A percentile compares a stretch with the other conserved stretches of the same genome.
These are phyloP conservation scores for Protoeuglena noctilucae DNA, from an alignment of 139 green algal genomes.

Conservation along the genomic window DNA sequence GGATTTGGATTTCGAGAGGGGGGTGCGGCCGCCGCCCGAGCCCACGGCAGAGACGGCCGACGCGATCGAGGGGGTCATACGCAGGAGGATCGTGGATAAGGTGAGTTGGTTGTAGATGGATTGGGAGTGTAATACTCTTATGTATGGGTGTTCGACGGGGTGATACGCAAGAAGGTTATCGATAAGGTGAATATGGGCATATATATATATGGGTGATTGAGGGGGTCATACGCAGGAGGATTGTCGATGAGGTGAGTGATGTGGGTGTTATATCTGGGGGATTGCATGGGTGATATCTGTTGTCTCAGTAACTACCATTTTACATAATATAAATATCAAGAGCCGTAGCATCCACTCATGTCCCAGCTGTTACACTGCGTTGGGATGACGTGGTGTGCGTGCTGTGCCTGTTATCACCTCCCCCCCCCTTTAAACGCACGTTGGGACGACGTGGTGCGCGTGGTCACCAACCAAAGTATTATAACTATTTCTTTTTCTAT, in stretches of 20 bases:
- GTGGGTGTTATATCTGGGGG: too few species aligned
- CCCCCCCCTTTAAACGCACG: conserved; percentile 8
- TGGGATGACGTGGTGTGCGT: too few species aligned
- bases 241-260: conserved; percentile 6
- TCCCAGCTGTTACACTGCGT: too few species aligned
- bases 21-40: conserved; percentile 44
- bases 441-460: conserved; percentile 60
- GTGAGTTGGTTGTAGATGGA: too few species aligned
- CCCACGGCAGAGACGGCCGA: conserved; percentile 68
- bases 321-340: too few species aligned
- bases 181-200: background rate
- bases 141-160: background rate
- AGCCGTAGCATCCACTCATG: too few species aligned
- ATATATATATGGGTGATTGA: too few species aligned
- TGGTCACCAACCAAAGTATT: conserved; percentile 37
- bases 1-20: conserved; percentile 89
- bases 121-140: too few species aligned
- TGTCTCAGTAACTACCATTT: too few species aligned
- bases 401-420: too few species aligned
- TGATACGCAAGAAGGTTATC: background rate
- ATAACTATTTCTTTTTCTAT: too few species aligned
- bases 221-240: conserved; percentile 61
- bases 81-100: conserved; percentile 18
- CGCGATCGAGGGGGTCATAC: conserved; percentile 77
- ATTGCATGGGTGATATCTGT: conserved; percentile 46